Percentiles rank a stretch among this genome's conserved stretches.
Conservation (phyloP, 2,329 filamentous ascomycete genomes). For the Bipolaris sorokiniana region DNA sequence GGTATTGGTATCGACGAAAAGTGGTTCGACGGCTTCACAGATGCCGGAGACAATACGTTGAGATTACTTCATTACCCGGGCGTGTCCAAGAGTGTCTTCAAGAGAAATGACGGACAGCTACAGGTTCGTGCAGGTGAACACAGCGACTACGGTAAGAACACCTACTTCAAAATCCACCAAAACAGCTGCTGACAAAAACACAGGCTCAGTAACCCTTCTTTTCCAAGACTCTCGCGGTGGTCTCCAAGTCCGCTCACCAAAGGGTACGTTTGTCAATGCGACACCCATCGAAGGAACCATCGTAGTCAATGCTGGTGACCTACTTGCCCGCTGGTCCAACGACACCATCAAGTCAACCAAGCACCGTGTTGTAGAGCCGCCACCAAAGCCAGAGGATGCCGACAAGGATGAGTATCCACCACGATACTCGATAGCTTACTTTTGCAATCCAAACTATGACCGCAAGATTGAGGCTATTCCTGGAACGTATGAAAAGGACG, state of each 20-base stretch:
- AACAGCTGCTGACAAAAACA: conserved; percentile 10
- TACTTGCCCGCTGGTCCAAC: conserved; percentile 88
- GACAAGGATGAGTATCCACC: conserved; percentile 68
- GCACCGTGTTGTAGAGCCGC: conserved; percentile 88
- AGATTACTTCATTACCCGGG: conserved; percentile 78
- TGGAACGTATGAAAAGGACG: conserved; percentile 71
- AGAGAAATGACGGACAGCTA: conserved; percentile 69
- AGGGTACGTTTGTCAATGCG: conserved; percentile 79
- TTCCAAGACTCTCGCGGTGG: conserved; percentile 63
- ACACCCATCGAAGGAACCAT: conserved; percentile 81
- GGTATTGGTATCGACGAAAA: conserved; percentile 72
- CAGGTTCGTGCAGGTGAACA: conserved; percentile 81
- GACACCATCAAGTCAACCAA: conserved; percentile 89
- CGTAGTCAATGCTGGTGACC: conserved; percentile 87
- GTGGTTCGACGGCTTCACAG: conserved; percentile 80
- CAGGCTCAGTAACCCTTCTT: conserved; percentile 50
- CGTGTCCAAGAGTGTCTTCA: conserved; percentile 69
- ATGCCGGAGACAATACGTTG: conserved; percentile 60
- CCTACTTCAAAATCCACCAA: accelerated
- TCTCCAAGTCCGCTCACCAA: conserved; percentile 70
- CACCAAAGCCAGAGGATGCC: conserved; percentile 55
- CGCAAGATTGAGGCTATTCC: conserved; percentile 79
- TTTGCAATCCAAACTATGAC: conserved; percentile 85
- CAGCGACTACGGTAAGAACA: conserved; percentile 63
- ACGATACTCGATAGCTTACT: conserved; percentile 86